Conservation (phyloP, 257 asterid genomes). For the Fraxinus excelsior region DNA sequence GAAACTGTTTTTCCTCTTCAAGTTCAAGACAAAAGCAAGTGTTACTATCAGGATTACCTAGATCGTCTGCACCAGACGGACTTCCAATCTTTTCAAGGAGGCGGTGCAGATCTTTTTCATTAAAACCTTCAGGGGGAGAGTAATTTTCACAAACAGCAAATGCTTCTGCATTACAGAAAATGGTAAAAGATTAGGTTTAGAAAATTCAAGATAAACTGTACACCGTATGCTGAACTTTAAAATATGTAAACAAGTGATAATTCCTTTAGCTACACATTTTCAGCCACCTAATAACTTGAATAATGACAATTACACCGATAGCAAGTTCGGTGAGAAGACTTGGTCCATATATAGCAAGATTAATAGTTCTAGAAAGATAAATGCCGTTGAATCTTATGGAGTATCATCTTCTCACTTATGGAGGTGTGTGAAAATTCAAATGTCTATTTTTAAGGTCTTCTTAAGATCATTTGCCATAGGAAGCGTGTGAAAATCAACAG, state of each 20-base stretch:
- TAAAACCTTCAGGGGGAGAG: constrained; percentile 95
- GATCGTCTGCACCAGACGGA: constrained; percentile 86
- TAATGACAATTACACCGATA: not conserved
- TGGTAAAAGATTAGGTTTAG: constrained; percentile 3
- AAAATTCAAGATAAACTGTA: not conserved
- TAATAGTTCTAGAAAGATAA: not conserved
- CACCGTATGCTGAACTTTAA: not conserved
- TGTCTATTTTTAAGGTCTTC: not conserved
- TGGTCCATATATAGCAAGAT: not conserved
- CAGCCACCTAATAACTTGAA: not conserved
- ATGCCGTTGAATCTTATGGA: not conserved
- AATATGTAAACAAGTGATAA: not conserved
- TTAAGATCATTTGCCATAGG: not conserved
- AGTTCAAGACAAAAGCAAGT: not conserved
- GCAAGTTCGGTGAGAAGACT: not conserved
- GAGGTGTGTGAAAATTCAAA: not conserved
- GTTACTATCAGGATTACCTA: constrained; percentile 47
- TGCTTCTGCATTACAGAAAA: constrained; percentile 67
- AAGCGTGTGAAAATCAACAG: not conserved
- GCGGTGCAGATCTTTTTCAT: constrained; percentile 78
- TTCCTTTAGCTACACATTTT: not conserved
- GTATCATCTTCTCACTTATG: not conserved
- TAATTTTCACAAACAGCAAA: constrained; percentile 93
- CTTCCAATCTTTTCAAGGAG: constrained; percentile 95
- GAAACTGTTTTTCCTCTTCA: not conserved